Evolutionary conservation across 768 basidiomycete species (phyloP), one percentile per base, ranked within the genome.

Genomic region (Porpolomopsis calyptriformis): DNA sequence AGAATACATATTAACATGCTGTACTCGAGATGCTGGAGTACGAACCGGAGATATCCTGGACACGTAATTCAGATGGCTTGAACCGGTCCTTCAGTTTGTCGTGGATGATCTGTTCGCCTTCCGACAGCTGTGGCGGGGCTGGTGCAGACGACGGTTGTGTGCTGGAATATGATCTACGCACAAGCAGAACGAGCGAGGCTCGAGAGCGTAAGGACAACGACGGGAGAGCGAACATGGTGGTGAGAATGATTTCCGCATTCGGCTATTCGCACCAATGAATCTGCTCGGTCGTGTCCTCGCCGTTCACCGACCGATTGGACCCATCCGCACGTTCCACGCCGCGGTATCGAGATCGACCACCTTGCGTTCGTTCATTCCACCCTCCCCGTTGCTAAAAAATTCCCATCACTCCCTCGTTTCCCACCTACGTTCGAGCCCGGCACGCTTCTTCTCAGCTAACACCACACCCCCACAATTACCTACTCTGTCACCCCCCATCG

Each of bases 21-120:
- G 14, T 26, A 5, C 43, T 52, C 11, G 43, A 47, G 37, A 45
- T 39, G 26, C 39, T 26, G 52, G 23, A 19, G 16, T 23, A 58
- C 76, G 50, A 19, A 92, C 94, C 94, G 22, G 93, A 98, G n/a
- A 93, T 77, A 62, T 99, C 94, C 66, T 92, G 82, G 2, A 98
- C 92, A 50, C 79, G 74, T 16, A 98, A 67, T 49, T 82, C 75
- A 11, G 82, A 77, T 8, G 93, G 88, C n/a, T 72, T 65, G 60
- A 99, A 90, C 55, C 66, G 76, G 33, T 77, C 72, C 10, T 70
- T 72, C 23, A 98, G 68, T 64, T 94, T 97, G 19, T 69, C 60
- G 52, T 72, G 71, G 44, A 94, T 92, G 47, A 61, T 62, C 49
- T 69, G 66, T 64, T 92, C 89, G n/a, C 85, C 83, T 52, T 78